These are phyloP conservation scores for Diplocarpon rosae DNA, from an alignment of 2,329 filamentous ascomycete genomes.

Conservation along the genomic window DNA sequence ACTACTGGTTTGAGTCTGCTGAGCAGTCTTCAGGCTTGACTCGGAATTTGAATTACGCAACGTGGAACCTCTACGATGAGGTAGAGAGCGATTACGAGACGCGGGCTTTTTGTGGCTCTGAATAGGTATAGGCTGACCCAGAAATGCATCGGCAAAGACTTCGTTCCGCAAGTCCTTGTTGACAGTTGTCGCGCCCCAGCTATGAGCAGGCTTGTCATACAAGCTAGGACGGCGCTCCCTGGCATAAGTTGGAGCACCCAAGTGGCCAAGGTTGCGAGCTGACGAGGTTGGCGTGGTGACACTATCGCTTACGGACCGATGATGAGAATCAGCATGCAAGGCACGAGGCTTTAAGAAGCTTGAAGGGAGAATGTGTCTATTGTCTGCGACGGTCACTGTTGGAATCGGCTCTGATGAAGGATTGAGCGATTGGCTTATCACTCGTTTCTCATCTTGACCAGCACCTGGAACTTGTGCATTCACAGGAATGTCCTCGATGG, in stretches of 20 bases:
- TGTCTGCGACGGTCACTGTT: conserved; percentile 88
- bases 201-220: conserved; percentile 47
- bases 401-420: conserved; percentile 56
- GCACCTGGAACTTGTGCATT: conserved; percentile 3
- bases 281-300: conserved; percentile 25
- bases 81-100: conserved; percentile 52
- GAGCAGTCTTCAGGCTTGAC: conserved; percentile 22
- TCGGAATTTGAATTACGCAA: conserved; percentile 25
- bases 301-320: conserved; percentile 18
- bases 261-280: conserved; percentile 18
- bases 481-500: neutral
- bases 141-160: conserved; percentile 84
- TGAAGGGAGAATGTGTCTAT: conserved; percentile 82
- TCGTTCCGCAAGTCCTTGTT: conserved; percentile 83
- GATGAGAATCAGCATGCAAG: conserved; percentile 26
- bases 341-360: conserved; percentile 60
- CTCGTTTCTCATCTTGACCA: conserved; percentile 28
- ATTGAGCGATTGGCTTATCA: conserved; percentile 67
- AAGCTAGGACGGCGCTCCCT: conserved; percentile 31
- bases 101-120: conserved; percentile 62
- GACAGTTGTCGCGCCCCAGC: conserved; percentile 86
- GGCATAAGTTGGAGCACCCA: conserved; percentile 3
- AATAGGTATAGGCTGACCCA: conserved; percentile 70
- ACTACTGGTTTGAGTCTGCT: conserved; percentile 10
- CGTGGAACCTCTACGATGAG: conserved; percentile 36